phyloP scores from a whole-genome alignment of 1,284 basidiomycete species.

The Inonotus obliquus region DNA sequence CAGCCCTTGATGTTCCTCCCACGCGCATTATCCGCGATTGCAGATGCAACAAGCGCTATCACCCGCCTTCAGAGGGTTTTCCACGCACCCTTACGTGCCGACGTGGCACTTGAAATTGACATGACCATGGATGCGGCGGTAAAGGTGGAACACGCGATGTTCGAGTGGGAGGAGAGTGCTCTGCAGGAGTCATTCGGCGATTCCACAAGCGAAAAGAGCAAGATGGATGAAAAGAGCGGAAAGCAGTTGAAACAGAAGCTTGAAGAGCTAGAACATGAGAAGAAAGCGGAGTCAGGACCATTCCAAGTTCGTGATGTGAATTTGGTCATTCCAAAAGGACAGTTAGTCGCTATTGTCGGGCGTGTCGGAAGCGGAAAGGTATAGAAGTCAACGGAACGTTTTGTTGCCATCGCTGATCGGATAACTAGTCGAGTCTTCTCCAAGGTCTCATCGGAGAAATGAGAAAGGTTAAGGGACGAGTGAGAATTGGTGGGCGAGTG shows the following conservation, averaged over 20 bases:
- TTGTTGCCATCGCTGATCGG: neutral
- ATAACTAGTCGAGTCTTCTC: constrained; percentile 57
- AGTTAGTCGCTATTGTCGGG: constrained; percentile 62
- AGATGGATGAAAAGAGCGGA: constrained; percentile 8
- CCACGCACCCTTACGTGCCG: constrained; percentile 49
- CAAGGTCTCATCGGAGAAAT: constrained; percentile 75
- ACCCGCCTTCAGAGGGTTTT: constrained; percentile 52
- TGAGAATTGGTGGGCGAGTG: constrained; percentile 64
- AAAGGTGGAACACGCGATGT: constrained; percentile 49
- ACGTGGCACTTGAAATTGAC: constrained; percentile 41
- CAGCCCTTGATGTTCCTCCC: constrained; percentile 71
- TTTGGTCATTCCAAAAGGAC: constrained; percentile 52
- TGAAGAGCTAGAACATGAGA: constrained; percentile 21
- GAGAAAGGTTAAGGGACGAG: constrained; percentile 48
- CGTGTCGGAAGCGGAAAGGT: constrained; percentile 54
- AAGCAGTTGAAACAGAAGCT: constrained; percentile 23
- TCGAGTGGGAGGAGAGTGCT: constrained; percentile 53
- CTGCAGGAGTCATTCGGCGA: constrained; percentile 26
- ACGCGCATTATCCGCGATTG: constrained; percentile 55
- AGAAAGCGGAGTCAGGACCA: constrained; percentile 27
- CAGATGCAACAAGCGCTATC: constrained; percentile 62
- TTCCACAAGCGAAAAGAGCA: constrained; percentile 15
- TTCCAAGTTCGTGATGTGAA: constrained; percentile 52
- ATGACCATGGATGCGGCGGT: constrained; percentile 45
- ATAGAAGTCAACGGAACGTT: neutral